Evolutionary conservation across 352 stramenopile species (phyloP).

Genomic region (Pythium insidiosum): DNA sequence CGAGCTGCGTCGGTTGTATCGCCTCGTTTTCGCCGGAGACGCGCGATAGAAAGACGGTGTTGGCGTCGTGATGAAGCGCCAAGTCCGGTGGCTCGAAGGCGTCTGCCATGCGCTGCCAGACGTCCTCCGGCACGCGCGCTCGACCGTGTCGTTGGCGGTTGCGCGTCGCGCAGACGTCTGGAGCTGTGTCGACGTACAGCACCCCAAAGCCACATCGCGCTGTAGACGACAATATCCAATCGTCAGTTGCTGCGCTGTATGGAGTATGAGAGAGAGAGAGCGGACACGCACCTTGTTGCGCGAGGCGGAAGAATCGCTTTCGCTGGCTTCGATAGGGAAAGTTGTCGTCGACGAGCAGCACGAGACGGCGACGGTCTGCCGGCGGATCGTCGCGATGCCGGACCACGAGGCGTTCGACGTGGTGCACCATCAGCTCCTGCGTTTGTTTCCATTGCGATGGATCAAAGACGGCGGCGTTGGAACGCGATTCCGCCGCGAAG

Average conservation of each 20-base stretch:
- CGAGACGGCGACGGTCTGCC: constrained; percentile 9
- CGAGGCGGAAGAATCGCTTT: constrained; percentile 59
- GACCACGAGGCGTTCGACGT: constrained; percentile 13
- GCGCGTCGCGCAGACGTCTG: constrained; percentile 22
- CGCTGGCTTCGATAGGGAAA: constrained; percentile 61
- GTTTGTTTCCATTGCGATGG: constrained; percentile 40
- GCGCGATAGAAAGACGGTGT: no score
- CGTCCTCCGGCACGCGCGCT: constrained; percentile 25
- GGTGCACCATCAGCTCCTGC: constrained; percentile 34
- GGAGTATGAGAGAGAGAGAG: no score
- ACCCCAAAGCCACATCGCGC: constrained; percentile 37
- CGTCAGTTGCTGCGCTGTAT: no score
- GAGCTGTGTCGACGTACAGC: constrained; percentile 23
- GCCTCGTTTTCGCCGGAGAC: no score
- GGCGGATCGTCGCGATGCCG: neutral
- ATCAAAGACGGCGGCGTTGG: constrained; percentile 23
- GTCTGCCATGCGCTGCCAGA: constrained; percentile 38
- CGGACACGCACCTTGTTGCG: constrained; percentile 22
- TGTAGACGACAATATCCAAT: constrained; percentile 7
- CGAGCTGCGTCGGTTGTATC: no score
- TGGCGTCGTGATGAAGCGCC: constrained; percentile 10
- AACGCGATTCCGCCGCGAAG: constrained; percentile 10
- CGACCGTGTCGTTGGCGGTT: constrained; percentile 24
- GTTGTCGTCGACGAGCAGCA: constrained; percentile 67
- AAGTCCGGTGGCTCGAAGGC: constrained; percentile 29